A percentile compares a stretch with the other conserved stretches of the same genome.
These are phyloP conservation scores for Stemphylium vesicarium DNA, from an alignment of 2,329 filamentous ascomycete species.

Conservation along the genomic window DNA sequence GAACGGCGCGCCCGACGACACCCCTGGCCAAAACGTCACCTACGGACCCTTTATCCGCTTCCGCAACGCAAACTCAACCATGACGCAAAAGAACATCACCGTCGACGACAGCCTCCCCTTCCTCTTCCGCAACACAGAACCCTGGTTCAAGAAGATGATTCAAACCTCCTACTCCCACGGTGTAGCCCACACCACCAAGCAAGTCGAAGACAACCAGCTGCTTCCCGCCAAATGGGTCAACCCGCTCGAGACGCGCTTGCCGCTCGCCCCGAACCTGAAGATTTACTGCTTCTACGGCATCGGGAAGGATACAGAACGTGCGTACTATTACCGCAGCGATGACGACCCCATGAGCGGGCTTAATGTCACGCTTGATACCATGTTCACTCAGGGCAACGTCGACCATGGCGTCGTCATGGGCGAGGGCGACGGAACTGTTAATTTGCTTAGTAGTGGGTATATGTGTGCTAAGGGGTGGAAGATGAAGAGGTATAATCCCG, in stretches of 20 bases:
- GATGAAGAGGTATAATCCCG: conserved; percentile 91
- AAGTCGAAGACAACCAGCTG: conserved; percentile 72
- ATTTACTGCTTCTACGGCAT: conserved; percentile 98
- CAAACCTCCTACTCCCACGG: conserved; percentile 83
- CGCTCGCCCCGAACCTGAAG: conserved; percentile 85
- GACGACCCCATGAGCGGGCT: conserved; percentile 68
- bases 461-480: conserved; percentile 98
- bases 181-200: conserved; percentile 76
- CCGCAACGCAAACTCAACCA: conserved; percentile 63
- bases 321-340: conserved; percentile 87
- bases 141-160: conserved; percentile 83
- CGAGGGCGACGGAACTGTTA: conserved; percentile 95
- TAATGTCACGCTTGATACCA: conserved; percentile 66
- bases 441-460: conserved; percentile 87
- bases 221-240: conserved; percentile 86
- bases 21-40: conserved; percentile 71
- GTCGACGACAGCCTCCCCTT: conserved; percentile 78
- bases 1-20: conserved; percentile 87
- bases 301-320: conserved; percentile 89
- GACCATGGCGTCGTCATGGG: conserved; percentile 95
- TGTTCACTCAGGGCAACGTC: conserved; percentile 54
- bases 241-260: conserved; percentile 85
- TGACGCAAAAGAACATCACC: conserved; percentile 72
- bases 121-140: conserved; percentile 76
- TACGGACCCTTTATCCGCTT: conserved; percentile 89